These are phyloP conservation scores for Leccinum pseudoinsigne DNA, from an alignment of 1,284 basidiomycete genomes.

Conservation along the genomic window DNA sequence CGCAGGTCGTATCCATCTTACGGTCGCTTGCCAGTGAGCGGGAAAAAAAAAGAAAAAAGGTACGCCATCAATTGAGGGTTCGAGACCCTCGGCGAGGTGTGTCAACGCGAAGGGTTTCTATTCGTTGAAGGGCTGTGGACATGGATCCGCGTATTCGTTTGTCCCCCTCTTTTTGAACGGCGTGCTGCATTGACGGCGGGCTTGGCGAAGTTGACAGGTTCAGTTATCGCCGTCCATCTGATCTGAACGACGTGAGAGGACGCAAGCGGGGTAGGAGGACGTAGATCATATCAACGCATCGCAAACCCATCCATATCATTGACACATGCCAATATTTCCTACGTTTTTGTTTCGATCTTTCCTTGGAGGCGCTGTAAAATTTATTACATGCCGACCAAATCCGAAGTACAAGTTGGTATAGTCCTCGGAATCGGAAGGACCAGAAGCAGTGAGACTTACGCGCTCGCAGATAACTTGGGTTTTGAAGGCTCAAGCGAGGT, in stretches of 20 bases:
- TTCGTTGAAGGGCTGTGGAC: neutral
- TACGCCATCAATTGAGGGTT: neutral
- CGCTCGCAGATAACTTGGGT: neutral
- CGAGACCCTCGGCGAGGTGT: slow-evolving; percentile 2
- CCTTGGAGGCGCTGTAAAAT: neutral
- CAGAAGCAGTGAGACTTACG: neutral
- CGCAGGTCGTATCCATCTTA: neutral
- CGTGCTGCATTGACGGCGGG: neutral
- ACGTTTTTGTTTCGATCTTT: neutral
- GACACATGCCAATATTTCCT: neutral
- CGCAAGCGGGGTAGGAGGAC: neutral
- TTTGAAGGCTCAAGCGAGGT: neutral
- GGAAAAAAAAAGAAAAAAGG: neutral
- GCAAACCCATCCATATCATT: neutral
- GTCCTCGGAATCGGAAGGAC: neutral
- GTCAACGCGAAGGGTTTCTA: neutral
- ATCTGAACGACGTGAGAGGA: slow-evolving; percentile 7
- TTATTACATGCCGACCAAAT: neutral
- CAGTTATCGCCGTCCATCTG: neutral
- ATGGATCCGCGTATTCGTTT: neutral
- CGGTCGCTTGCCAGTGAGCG: neutral
- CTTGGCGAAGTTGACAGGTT: slow-evolving; percentile 5
- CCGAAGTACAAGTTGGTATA: neutral
- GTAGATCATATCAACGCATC: neutral
- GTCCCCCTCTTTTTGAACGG: neutral